Conservation (phyloP, 2,329 filamentous ascomycete species). For the Aspergillus neoniger region DNA sequence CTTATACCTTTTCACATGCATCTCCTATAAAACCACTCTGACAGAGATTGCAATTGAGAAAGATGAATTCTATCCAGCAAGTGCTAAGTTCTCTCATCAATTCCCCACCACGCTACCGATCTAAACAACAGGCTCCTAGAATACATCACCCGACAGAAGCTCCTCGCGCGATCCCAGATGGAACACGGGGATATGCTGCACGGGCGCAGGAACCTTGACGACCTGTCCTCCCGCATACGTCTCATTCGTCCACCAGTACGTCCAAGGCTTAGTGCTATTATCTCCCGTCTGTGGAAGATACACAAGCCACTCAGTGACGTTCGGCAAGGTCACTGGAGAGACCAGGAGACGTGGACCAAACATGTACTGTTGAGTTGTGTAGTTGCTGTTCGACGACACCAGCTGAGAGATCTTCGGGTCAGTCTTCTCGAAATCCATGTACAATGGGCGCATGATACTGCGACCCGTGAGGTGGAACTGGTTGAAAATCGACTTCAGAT, state of each 20-base stretch:
- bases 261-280: constrained; percentile 36
- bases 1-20: too few relatives aligned
- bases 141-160: constrained; percentile 60
- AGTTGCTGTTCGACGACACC: constrained; percentile 34
- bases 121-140: constrained; percentile 1
- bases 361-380: constrained; percentile 44
- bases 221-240: constrained; percentile 42
- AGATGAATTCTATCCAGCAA: neutral
- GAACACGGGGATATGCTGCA: constrained; percentile 38
- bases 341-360: constrained; percentile 41
- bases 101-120: neutral
- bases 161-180: constrained; percentile 68
- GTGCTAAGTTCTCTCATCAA: neutral
- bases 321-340: constrained; percentile 38
- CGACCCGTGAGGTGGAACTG: constrained; percentile 36
- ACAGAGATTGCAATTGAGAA: neutral
- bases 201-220: constrained; percentile 39
- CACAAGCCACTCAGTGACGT: constrained; percentile 39
- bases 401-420: constrained; percentile 26
- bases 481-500: constrained; percentile 36
- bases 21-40: too few relatives aligned
- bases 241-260: constrained; percentile 45
- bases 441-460: constrained; percentile 43
- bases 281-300: constrained; percentile 35
- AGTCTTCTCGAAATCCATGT: constrained; percentile 39